A percentile compares a stretch with the other conserved stretches of the same genome.
Evolutionary conservation across 2,329 filamentous ascomycete species (phyloP).

Genomic region (Dothistroma pini): DNA sequence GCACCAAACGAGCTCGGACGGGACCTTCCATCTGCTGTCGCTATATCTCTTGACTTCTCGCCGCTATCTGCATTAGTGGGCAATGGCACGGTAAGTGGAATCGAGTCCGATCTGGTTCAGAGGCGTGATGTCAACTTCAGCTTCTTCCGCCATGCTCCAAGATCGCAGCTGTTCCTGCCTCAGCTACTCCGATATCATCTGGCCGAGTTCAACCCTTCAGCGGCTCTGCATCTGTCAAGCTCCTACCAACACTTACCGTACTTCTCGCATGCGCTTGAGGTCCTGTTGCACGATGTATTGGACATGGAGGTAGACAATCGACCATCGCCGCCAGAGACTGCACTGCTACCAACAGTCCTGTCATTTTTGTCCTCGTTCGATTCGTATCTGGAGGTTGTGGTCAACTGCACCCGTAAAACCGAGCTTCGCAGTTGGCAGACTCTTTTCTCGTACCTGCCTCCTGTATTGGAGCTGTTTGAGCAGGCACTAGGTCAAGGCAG

Average conservation of each 20-base stretch:
- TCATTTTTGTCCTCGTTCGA: slow-evolving; percentile 56
- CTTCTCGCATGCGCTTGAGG: slow-evolving; percentile 87
- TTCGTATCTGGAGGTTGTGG: slow-evolving; percentile 88
- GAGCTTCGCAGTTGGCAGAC: slow-evolving; percentile 94
- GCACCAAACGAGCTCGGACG: slow-evolving; percentile 61
- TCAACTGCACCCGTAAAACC: slow-evolving; percentile 96
- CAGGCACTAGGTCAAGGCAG: slow-evolving; percentile 80
- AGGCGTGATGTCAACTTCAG: slow-evolving; percentile 88
- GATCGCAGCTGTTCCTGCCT: slow-evolving; percentile 92
- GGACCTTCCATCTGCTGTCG: slow-evolving; percentile 70
- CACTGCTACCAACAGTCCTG: slow-evolving; percentile 50
- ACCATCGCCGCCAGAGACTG: slow-evolving; percentile 43
- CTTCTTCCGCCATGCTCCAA: slow-evolving; percentile 80
- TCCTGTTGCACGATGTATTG: slow-evolving; percentile 86
- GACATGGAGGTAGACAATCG: slow-evolving; percentile 87
- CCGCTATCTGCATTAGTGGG: slow-evolving; percentile 82
- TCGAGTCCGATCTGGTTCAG: slow-evolving; percentile 92
- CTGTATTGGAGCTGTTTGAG: slow-evolving; percentile 88
- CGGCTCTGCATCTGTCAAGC: slow-evolving; percentile 76
- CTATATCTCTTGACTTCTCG: slow-evolving; percentile 89
- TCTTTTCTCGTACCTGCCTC: slow-evolving; percentile 84
- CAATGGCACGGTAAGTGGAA: slow-evolving; percentile 84
- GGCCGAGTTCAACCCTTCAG: slow-evolving; percentile 68
- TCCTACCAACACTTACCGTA: slow-evolving; percentile 86
- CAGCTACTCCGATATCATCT: slow-evolving; percentile 80